Base-by-base conservation (phyloP, 2,329 filamentous ascomycete genomes). In the Venturia carpophila region DNA sequence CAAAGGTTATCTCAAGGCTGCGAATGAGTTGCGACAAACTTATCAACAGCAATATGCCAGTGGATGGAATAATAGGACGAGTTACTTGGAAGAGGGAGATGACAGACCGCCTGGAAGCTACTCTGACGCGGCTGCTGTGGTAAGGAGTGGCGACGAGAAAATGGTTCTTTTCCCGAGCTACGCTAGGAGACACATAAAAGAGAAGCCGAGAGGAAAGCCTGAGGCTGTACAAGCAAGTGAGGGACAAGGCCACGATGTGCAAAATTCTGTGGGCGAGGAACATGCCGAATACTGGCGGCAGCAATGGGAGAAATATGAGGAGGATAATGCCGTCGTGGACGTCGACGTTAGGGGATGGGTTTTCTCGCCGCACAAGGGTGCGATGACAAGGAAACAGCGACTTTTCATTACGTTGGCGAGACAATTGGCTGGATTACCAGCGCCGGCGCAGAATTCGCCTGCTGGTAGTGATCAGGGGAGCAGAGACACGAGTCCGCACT, bases 161-260 rank as follows among this genome's bases (percentile, higher is more conserved):
- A 91, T 99, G 87, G 85, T 99, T 11, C 75, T 99, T 30, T 99
- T 99, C 70, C 94, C 94, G 0, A 97, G 91, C 64, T 99, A 99
- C 74, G 91, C 91, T 10, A 87, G 92, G 72, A 82, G 82, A 67
- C 88, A 95, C 73, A 75, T 84, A 42, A 87, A 79, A 69, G 49
- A 66, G 66, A 41, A 73, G 69, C 71, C 71, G 49, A 67, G 73
- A 70, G 70, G 73, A 62, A 71, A 71, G 55, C 73, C 76, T 5
- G 75, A 72, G 7, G 74, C 71, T 27, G 73, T 77, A 65, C 72
- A 78, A 68, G 70, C 76, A 67, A 65, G 71, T 37, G 68, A 75
- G 19, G 75, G 77, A 30, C 76, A 77, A 42, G 75, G 79, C 13
- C 74, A 72, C 63, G 76, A 78, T 21, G 72, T 73, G 19, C 73